Evolutionary conservation across 306 rosid genomes (phyloP).

Genomic region (Ormosia emarginata): DNA sequence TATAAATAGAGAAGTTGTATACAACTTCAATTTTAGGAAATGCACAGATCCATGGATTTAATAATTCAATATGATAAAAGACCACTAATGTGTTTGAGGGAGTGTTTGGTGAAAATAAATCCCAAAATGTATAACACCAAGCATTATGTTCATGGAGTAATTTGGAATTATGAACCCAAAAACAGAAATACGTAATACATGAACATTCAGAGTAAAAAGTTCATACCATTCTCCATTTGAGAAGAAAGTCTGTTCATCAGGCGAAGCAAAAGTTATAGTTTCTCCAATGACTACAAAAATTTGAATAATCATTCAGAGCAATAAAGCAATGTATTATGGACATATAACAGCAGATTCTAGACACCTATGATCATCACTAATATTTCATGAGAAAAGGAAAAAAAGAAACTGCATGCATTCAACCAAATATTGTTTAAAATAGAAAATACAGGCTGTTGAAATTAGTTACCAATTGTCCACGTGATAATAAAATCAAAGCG

Average conservation of each 20-base stretch:
- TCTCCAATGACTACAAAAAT: constrained; percentile 80
- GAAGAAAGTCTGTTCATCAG: constrained; percentile 57
- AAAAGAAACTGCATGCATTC: neutral
- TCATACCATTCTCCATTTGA: constrained; percentile 96
- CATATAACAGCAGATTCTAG: neutral
- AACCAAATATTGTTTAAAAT: constrained; percentile 6
- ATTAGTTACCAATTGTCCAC: constrained; percentile 67
- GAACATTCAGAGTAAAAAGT: neutral
- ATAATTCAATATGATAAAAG: neutral
- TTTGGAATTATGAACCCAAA: neutral
- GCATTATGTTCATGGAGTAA: constrained; percentile 5
- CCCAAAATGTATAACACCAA: constrained; percentile 4
- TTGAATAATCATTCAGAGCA: constrained; percentile 22
- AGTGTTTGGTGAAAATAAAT: constrained; percentile 1
- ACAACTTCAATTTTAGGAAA: neutral
- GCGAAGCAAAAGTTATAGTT: constrained; percentile 65
- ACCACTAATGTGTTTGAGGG: neutral
- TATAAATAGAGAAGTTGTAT: neutral
- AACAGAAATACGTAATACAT: neutral
- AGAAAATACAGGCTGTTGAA: neutral
- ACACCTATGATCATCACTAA: neutral
- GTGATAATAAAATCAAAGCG: constrained; percentile 87
- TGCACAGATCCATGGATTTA: neutral
- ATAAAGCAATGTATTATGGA: constrained; percentile 7
- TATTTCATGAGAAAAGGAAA: constrained; percentile 13